A percentile compares a stretch with the other conserved stretches of the same genome.
Evolutionary conservation across 805 yeast genomes (phyloP).

Genomic region (Kluyveromyces lactis): DNA sequence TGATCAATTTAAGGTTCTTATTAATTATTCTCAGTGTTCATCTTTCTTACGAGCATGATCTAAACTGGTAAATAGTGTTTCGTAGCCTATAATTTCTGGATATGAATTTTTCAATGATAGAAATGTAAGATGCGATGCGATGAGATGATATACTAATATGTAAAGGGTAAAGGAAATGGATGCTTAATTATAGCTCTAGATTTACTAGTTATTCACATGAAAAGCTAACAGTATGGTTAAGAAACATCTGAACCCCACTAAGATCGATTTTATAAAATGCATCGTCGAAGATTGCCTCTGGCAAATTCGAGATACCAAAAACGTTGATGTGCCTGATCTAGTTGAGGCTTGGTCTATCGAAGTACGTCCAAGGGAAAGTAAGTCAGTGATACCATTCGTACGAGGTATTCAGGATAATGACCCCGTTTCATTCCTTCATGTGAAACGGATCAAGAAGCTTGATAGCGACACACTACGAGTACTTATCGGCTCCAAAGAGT

Average conservation of each 20-base stretch:
- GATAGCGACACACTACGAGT: constrained; percentile 18
- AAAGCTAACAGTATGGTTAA: constrained; percentile 31
- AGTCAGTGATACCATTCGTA: constrained; percentile 20
- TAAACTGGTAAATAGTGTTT: too few species aligned
- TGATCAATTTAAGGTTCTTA: too few species aligned
- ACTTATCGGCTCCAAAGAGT: constrained; percentile 39
- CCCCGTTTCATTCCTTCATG: constrained; percentile 25
- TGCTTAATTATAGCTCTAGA: too few species aligned
- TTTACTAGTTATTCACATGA: too few species aligned
- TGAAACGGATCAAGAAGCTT: constrained; percentile 47
- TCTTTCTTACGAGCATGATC: too few species aligned
- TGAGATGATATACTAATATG: too few species aligned
- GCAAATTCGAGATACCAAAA: constrained; percentile 32
- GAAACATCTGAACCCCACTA: constrained; percentile 26
- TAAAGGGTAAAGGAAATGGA: too few species aligned
- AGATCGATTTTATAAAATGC: constrained; percentile 40
- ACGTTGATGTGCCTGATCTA: constrained; percentile 17
- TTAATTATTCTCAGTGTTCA: too few species aligned
- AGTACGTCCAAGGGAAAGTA: constrained; percentile 32
- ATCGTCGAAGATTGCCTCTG: constrained; percentile 36
- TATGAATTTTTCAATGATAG: too few species aligned
- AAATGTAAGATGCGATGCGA: too few species aligned
- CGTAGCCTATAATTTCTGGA: too few species aligned
- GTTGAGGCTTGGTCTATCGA: constrained; percentile 42
- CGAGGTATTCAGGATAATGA: constrained; percentile 21